Conservation (phyloP, 352 stramenopile genomes). For the Globisporangium nunn region DNA sequence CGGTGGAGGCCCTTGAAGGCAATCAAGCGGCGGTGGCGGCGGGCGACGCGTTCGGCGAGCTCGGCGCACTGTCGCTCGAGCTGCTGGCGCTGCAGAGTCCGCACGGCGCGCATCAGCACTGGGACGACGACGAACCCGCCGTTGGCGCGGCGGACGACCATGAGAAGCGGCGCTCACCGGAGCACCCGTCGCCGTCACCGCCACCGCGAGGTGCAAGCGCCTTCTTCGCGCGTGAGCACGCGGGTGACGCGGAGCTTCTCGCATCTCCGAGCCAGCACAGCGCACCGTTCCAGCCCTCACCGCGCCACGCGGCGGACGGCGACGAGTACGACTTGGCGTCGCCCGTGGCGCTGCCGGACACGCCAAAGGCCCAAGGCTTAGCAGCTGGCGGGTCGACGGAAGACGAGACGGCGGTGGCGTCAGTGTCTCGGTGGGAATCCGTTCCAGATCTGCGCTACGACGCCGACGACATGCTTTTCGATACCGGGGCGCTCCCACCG, state of each 20-base stretch:
- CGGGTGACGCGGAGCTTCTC: conserved; percentile 10
- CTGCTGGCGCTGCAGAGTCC: conserved; percentile 66
- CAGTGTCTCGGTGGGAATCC: conserved; percentile 20
- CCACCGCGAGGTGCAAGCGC: neutral
- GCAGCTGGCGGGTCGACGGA: no score
- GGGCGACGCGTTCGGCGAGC: conserved; percentile 2
- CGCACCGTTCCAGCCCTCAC: conserved; percentile 29
- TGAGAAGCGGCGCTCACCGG: conserved; percentile 9
- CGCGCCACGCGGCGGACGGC: conserved; percentile 21
- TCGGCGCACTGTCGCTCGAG: conserved; percentile 39
- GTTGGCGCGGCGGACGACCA: conserved; percentile 1
- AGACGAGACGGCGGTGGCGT: neutral
- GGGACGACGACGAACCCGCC: conserved; percentile 22
- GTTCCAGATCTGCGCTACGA: conserved; percentile 16
- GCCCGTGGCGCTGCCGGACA: conserved; percentile 46
- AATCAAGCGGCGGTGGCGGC: conserved; percentile 18
- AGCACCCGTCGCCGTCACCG: conserved; percentile 11
- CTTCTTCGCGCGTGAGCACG: neutral
- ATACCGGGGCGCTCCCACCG: neutral
- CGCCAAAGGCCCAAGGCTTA: conserved; percentile 8
- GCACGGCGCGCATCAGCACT: conserved; percentile 48
- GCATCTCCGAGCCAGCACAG: conserved; percentile 36
- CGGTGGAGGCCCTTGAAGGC: conserved; percentile 8
- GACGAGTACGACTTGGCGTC: conserved; percentile 66
- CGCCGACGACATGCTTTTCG: neutral